Evolutionary conservation across 2,329 filamentous ascomycete species (phyloP), one percentile per base, ranked within the genome.

Genomic region (Drechmeria coniospora): DNA sequence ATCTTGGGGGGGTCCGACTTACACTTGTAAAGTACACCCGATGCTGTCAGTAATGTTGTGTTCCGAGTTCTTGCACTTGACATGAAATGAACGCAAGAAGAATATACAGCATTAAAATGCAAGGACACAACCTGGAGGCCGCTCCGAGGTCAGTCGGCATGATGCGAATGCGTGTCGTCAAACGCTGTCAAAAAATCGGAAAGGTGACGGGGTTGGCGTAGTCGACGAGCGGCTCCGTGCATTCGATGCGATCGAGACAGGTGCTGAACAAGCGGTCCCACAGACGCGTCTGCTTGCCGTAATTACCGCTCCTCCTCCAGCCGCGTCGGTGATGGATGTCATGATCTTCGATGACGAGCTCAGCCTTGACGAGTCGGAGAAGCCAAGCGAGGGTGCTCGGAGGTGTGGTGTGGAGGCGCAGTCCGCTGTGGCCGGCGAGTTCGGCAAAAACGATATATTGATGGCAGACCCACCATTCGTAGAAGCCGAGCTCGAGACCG

Each of bases 381-480:
- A 57, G 27, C 38, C 43, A 51, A 7, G 36, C 40, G 9, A 53
- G 32, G 0, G 52, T 47, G 1, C 43, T 42, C 0, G 54, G 48
- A 0, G 49, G 44, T 1, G 44, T 44, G 2, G 44, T 36, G 24
- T 47, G 47, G 4, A 59, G 23, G 4, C 57, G 49, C 7, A 59
- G 23, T 1, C 54, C 53, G 17, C 44, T 49, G 28, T 57, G 54
- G 5, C 54, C 54, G 14, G 42, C 42, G 6, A 56, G 31, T 33
- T 57, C 54, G 10, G 47, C 38, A 34, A 45, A 60, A 6, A 53
- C 45, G 12, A 60, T 44, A 28, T 57, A 61, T 28, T 54, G 43
- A 25, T 57, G 48, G 38, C 56, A 60, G 13, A 61, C 37, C 56
- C 56, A 61, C 49, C 53, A 59, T 20, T 59, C 56, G 29, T 58